Base-by-base conservation (phyloP, 169 alveolate genomes). In the Babesia ovis region DNA sequence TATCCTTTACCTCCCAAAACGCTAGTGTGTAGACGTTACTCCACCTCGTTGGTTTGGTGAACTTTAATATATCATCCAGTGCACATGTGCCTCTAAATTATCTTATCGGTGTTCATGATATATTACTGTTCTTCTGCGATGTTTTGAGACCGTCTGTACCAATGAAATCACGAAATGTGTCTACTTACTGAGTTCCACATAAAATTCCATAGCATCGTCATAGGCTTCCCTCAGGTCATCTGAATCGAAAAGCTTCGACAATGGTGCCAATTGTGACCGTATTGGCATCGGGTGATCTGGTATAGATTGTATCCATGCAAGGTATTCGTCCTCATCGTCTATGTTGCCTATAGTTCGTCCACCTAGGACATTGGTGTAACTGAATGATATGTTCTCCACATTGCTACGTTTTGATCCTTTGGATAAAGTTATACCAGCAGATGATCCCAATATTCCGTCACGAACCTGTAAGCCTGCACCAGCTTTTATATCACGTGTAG, bases 271-370 rank as follows among this genome's bases (percentile, higher is more conserved):
- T 48, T 80, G 84, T 14, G 77, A 48, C 31, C 83, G 62, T 39
- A 80, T 80, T 18, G 88, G 88, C 88, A 80, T 80, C 3, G 83
- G 88, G 59, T 80, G 39, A 3, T 71, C 60, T n/a, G 68, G 69
- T 25, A 80, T 66, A 25, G 82, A 58, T 22, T 80, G 27, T 8
- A 68, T 71, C 88, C 88, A 80, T 61, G 23, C 60, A 31, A 70
- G 59, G 55, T 70, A 80, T 50, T 69, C 73, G 22, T 55, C 68
- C 35, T 80, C 83, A 39, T 72, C 75, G 3, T 59, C 70, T 9
- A 54, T 37, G 42, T 61, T 59, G 22, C 83, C 77, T 14, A 51
- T 46, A 8, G 88, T 67, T 3, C 57, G 34, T n/a, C 88, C 88
- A 46, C 88, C 88, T 31, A 70, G 77, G 35, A 80, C 68, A 32